A percentile compares a stretch with the other conserved stretches of the same genome.
Evolutionary conservation across 1,139 yeast species (phyloP).

Genomic region (Taphrina deformans): DNA sequence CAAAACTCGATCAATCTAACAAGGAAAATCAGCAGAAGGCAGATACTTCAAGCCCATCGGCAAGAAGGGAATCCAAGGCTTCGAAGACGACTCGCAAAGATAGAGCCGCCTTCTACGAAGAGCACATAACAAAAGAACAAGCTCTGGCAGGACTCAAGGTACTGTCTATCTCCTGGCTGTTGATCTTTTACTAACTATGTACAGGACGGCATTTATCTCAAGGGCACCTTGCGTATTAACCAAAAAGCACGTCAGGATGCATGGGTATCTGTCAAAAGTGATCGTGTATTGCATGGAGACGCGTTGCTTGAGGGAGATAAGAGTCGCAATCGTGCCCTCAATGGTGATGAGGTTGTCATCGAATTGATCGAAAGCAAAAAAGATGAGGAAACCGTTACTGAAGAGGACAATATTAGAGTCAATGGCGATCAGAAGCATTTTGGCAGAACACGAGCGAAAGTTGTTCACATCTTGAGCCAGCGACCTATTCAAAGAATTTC

Average conservation of each 20-base stretch:
- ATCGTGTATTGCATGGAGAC: slow-evolving; percentile 82
- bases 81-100: neutral
- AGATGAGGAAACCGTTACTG: slow-evolving; percentile 65
- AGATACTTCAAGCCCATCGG: neutral
- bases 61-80: neutral
- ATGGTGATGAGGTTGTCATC: slow-evolving; percentile 94
- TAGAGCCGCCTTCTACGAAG: neutral
- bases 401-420: neutral
- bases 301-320: slow-evolving; percentile 97
- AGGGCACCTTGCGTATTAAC: slow-evolving; percentile 84
- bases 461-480: slow-evolving; percentile 19
- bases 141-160: slow-evolving; percentile 21
- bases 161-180: neutral
- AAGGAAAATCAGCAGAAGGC: neutral
- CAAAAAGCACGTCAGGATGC: slow-evolving; percentile 96
- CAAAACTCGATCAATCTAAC: neutral
- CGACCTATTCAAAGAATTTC: slow-evolving; percentile 30
- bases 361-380: slow-evolving; percentile 59
- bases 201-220: slow-evolving; percentile 10
- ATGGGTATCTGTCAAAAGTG: slow-evolving; percentile 92
- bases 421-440: slow-evolving; percentile 1
- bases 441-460: slow-evolving; percentile 14
- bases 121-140: slow-evolving; percentile 1
- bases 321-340: slow-evolving; percentile 94
- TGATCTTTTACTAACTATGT: neutral